phyloP scores from a whole-genome alignment of 768 basidiomycete species.

The Suillus plorans region DNA sequence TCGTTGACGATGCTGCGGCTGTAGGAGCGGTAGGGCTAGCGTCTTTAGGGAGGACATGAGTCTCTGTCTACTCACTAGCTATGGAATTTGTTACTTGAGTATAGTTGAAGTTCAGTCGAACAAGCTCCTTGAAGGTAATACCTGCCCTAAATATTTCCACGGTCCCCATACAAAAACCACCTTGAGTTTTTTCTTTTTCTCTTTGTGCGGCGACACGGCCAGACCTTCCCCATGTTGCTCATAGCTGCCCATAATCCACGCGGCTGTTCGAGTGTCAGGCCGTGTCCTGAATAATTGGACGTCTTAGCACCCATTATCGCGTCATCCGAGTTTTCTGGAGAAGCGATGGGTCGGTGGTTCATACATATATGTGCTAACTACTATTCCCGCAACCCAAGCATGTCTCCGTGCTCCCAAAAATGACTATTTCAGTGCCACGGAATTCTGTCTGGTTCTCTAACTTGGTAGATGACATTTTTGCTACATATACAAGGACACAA shows the following conservation, averaged over 20 bases:
- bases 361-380: no score
- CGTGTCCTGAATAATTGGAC: constrained; percentile 76
- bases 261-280: constrained; percentile 89
- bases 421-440: no score
- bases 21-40: constrained; percentile 63
- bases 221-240: constrained; percentile 89
- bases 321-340: constrained; percentile 41
- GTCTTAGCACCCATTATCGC: constrained; percentile 79
- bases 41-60: constrained; percentile 1
- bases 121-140: background rate
- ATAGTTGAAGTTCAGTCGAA: background rate
- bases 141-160: constrained; percentile 26
- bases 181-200: constrained; percentile 13
- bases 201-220: constrained; percentile 84
- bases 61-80: background rate
- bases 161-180: constrained; percentile 5
- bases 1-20: constrained; percentile 67
- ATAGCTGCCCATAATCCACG: constrained; percentile 61
- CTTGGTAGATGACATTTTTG: no score
- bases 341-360: constrained; percentile 80
- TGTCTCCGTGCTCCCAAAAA: no score
- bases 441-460: no score
- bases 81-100: background rate
- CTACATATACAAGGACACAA: no score
- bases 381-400: no score